Conservation (phyloP, 2,329 filamentous ascomycete genomes). For the Sporothrix humicola region DNA sequence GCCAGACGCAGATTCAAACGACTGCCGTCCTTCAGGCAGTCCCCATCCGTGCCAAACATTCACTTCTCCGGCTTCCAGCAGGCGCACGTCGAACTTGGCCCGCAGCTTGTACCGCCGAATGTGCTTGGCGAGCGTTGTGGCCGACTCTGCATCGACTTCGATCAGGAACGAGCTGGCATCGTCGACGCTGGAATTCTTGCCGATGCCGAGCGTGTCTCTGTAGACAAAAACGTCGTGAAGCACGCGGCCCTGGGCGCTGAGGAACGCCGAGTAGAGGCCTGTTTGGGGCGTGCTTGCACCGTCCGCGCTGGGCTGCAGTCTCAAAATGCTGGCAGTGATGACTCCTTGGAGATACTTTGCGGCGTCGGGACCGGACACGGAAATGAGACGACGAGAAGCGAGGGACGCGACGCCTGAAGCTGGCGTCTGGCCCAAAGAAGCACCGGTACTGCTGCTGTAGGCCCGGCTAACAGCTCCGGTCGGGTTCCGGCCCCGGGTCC, state of each 20-base stretch:
- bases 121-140: constrained; percentile 68
- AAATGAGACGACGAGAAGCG: constrained; percentile 77
- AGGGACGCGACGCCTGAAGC: constrained; percentile 61
- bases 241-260: constrained; percentile 83
- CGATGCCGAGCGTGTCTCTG: constrained; percentile 54
- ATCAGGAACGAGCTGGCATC: constrained; percentile 67
- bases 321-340: constrained; percentile 73
- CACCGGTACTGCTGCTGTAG: constrained; percentile 38
- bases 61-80: constrained; percentile 68
- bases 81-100: constrained; percentile 73
- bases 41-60: constrained; percentile 78
- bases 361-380: constrained; percentile 78
- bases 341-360: constrained; percentile 87
- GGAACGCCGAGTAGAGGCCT: constrained; percentile 80
- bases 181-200: neutral
- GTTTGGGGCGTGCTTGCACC: constrained; percentile 40
- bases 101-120: constrained; percentile 86
- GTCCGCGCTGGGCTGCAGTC: constrained; percentile 42
- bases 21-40: constrained; percentile 44
- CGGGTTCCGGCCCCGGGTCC: neutral
- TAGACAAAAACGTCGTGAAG: constrained; percentile 92
- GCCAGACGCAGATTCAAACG: neutral
- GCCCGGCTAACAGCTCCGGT: neutral
- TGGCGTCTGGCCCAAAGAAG: constrained; percentile 46
- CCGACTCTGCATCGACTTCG: constrained; percentile 77